Base-by-base conservation (phyloP, 1,139 yeast genomes). In the Diutina siamensis region DNA sequence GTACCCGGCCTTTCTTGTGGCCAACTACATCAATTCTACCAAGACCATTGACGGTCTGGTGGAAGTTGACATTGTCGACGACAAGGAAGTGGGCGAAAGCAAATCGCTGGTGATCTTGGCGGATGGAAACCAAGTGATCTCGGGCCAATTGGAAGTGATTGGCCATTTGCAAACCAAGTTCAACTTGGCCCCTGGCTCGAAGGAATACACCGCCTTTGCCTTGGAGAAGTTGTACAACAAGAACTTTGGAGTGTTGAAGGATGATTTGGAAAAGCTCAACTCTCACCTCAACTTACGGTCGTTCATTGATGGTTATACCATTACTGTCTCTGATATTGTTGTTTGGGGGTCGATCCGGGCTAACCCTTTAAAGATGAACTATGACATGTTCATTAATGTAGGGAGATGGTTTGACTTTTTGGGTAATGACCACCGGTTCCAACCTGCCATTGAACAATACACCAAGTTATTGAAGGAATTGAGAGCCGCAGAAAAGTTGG, bases 291-390 rank as follows among this genome's bases (percentile, higher is more conserved):
- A 86, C 72, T 80, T 85, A 71, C 79, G 96, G 60, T 77, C 96
- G 3, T 88, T 76, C 60, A 62, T 87, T 48, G 72, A 77, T 51
- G 95, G 94, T 18, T 74, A 80, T 64, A 57, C 70, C 25, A 69
- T 76, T 50, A 68, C 94, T 12, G 65, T 80, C 47, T 94, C 95
- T 46, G 98, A 92, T 64, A 70, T 87, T 50, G 86, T 94, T 15
- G 73, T 84, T 28, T 92, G 97, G 97, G 97, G 97, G 64, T 85
- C 83, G 41, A 73, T 92, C 56, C 80, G 97, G 67, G 85, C 95
- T 52, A 89, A 92, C 62, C 87, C 95, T 46, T 74, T 89, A 63
- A 89, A 87, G 71, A 35, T 35, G 40, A 35, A 35, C 40, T 84
- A 79, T 65, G 85, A 83, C 46, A 83, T 82, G 31, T 87, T 83